These are phyloP conservation scores for Russula lepida DNA, from an alignment of 768 basidiomycete species.

Conservation along the genomic window DNA sequence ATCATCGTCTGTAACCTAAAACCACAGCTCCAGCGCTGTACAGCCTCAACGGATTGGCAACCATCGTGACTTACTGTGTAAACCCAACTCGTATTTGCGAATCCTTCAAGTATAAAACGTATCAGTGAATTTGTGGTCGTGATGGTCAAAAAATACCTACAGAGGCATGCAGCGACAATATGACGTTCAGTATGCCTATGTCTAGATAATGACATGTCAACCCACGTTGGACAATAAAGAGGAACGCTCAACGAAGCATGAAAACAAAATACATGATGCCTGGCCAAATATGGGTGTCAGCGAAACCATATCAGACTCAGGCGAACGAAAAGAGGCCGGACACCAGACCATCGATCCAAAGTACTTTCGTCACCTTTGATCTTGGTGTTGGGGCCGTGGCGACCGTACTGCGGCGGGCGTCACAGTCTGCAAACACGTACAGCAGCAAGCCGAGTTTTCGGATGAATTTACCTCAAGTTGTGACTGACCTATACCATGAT, in stretches of 20 bases:
- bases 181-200: constrained; percentile 10
- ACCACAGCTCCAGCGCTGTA: neutral
- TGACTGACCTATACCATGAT: too few relatives aligned
- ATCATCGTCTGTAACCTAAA: constrained; percentile 6
- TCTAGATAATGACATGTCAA: neutral
- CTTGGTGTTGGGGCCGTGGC: neutral
- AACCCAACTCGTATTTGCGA: constrained; percentile 1
- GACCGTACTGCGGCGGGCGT: neutral
- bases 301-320: neutral
- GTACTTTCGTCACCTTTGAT: constrained; percentile 3
- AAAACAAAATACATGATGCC: constrained; percentile 18
- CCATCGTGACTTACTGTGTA: constrained; percentile 1
- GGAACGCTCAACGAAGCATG: constrained; percentile 10
- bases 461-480: too few relatives aligned
- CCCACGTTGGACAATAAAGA: too few relatives aligned
- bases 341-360: constrained; percentile 13
- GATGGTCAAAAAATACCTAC: neutral
- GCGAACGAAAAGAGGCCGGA: neutral
- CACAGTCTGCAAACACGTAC: too few relatives aligned
- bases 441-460: too few relatives aligned
- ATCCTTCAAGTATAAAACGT: neutral
- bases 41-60: neutral
- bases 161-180: constrained; percentile 1
- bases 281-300: neutral
- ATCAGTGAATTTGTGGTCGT: neutral